Evolutionary conservation across 2,329 filamentous ascomycete species (phyloP).

Genomic region (Kalaharituber pfeilii): DNA sequence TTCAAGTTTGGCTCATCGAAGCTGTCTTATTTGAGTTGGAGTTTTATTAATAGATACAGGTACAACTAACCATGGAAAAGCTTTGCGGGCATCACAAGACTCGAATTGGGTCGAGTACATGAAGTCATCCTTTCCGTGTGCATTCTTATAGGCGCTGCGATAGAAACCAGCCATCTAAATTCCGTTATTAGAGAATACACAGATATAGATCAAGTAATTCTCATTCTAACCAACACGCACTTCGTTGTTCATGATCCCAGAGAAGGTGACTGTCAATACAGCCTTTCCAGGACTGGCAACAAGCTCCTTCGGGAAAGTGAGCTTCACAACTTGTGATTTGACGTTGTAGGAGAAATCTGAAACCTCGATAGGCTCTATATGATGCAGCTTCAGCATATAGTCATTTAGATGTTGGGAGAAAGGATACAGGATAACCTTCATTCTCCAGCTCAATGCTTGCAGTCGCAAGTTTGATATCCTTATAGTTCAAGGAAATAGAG

Average conservation of each 20-base stretch:
- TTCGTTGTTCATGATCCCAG: constrained; percentile 68
- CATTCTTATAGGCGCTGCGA: constrained; percentile 79
- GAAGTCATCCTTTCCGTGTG: constrained; percentile 21
- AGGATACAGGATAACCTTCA: constrained; percentile 22
- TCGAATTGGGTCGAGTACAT: constrained; percentile 97
- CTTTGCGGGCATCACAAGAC: constrained; percentile 80
- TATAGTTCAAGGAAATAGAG: constrained; percentile 66
- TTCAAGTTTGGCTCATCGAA: constrained; percentile 97
- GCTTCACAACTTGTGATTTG: constrained; percentile 64
- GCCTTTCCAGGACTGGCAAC: constrained; percentile 45
- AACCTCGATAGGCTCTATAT: constrained; percentile 32
- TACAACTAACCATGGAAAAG: constrained; percentile 57
- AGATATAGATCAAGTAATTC: too few relatives aligned
- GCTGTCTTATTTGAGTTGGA: constrained; percentile 15
- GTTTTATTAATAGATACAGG: neutral
- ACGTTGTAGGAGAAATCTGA: constrained; percentile 62
- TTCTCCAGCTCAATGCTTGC: constrained; percentile 43
- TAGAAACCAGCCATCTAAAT: constrained; percentile 71
- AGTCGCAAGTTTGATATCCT: constrained; percentile 60
- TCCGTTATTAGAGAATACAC: constrained; percentile 5
- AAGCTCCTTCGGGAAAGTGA: constrained; percentile 58
- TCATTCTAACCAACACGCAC: constrained; percentile 4
- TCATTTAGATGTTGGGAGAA: constrained; percentile 31
- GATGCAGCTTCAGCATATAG: neutral
- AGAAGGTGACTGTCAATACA: constrained; percentile 51